Evolutionary conservation across 352 stramenopile species (phyloP), one percentile per base, ranked within the genome.

Genomic region (Phytophthora chlamydospora): DNA sequence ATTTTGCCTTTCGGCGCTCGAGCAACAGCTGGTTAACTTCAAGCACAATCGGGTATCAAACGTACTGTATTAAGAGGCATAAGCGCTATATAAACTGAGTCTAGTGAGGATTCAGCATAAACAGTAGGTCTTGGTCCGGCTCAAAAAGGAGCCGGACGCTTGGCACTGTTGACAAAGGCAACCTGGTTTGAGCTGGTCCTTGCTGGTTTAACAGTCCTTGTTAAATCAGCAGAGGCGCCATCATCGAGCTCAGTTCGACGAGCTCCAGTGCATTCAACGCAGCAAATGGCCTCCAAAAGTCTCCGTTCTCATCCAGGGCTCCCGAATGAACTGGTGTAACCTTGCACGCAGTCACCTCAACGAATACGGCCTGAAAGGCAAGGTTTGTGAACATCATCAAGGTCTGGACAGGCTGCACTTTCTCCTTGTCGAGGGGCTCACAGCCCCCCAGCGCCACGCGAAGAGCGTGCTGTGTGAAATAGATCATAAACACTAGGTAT

Each of bases 341-440:
- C 24, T 27, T 27, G 24, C 24, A 24, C 21, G 21, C 2, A 24
- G 21, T 3, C 21, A 27, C 24, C 24, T 27, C 3, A 27, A 27
- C 24, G 24, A 27, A 27, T 3, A 27, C 24, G 24, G 24, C 11
- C 32, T 29, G 14, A 4, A 42, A 8, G 12, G 41, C n/a, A 11
- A 53, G 32, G 16, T 13, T 32, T 19, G 46, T 19, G 47, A 34
- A 39, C 48, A 56, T 56, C 48, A 56, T 46, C 48, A 47, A 56
- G 24, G 21, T 12, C 21, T 56, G 48, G 11, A 29, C 11, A 56
- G 29, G 9, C 12, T 11, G 33, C 12, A 55, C 47, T 55, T 55
- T 55, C 19, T 56, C 24, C 21, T 24, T 46, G 27, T 36, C 2
- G 11, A 6, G 38, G 12, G 10, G 14, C 44, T 14, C 49, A 16